Base-by-base conservation (phyloP, 306 rosid genomes). In the Morella rubra region DNA sequence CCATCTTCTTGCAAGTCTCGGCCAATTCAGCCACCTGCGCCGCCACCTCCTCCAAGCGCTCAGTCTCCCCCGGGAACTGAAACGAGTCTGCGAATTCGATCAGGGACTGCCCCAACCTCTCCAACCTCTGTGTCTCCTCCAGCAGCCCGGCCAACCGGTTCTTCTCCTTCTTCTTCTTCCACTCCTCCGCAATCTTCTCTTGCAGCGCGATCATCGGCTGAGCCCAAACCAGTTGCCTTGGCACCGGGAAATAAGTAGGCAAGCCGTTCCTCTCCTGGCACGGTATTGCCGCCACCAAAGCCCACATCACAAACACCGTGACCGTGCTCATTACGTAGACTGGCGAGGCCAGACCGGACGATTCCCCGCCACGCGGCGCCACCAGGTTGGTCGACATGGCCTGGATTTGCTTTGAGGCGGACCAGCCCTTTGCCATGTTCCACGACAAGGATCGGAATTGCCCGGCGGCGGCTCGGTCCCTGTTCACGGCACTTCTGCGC, bases 161-260 rank as follows among this genome's bases (percentile, higher is more conserved):
- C 93, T 96, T 96, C 89, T 96, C 99, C 58, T 91, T 96, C 89
- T 89, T 96, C 87, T 88, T 92, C 87, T 89, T 96, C 99, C 99
- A 92, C 66, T 92, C 99, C 81, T 92, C 98, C 0, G 87, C 82
- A 10, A 96, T 89, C 85, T 89, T 96, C 79, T 96, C 99, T 53
- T 96, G 99, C 69, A 96, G 54, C 2, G 82, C 82, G 0, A 85
- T 71, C 89, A 96, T 79, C 7, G 98, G 76, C 50, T 92, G 98
- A 0, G 97, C 97, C 99, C 99, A 96, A 0, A 24, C 58, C 75
- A 89, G 8, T 49, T 91, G 91, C 85, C 88, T 74, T 1, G 87
- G 78, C 6, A 87, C 80, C 0, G 86, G 86, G 24, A 90, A 81
- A 45, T 92, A 91, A 1, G 88, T 83, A 32, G 65, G 77, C 27